Conservation (phyloP, 2,329 filamentous ascomycete species). For the Alternaria arborescens region DNA sequence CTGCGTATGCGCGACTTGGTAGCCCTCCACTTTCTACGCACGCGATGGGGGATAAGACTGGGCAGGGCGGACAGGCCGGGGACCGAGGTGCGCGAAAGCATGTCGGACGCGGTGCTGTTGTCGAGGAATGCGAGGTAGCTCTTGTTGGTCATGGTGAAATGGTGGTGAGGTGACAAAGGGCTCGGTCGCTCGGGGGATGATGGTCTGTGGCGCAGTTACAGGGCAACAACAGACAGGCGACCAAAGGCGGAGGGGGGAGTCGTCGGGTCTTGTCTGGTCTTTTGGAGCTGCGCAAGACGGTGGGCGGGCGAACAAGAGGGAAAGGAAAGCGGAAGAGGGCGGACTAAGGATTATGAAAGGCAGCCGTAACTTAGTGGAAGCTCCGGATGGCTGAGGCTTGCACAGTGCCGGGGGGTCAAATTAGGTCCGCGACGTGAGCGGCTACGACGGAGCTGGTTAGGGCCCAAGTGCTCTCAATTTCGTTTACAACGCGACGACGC, state of each 20-base stretch:
- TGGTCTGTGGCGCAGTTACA: conserved; percentile 16
- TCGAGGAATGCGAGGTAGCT: conserved; percentile 48
- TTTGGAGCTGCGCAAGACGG: conserved; percentile 15
- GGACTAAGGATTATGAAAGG: conserved; percentile 45
- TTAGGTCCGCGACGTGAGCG: conserved; percentile 28
- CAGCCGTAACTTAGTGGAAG: conserved; percentile 31
- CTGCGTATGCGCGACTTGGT: conserved; percentile 71
- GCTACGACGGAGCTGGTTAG: conserved; percentile 22
- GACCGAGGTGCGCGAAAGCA: conserved; percentile 55
- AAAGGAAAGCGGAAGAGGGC: conserved; percentile 26
- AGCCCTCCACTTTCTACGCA: conserved; percentile 70
- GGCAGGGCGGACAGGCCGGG: conserved; percentile 60
- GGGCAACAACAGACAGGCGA: conserved; percentile 35
- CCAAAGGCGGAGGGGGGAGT: conserved; percentile 24
- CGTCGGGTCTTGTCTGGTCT: not conserved
- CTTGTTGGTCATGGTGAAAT: conserved; percentile 42
- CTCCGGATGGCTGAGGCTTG: conserved; percentile 45
- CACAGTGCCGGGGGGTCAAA: conserved; percentile 34
- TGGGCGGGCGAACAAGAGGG: conserved; percentile 18
- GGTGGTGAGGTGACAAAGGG: not conserved
- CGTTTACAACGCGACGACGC: conserved; percentile 23
- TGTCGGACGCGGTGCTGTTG: conserved; percentile 38
- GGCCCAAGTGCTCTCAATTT: conserved; percentile 24
- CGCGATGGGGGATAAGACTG: conserved; percentile 68
- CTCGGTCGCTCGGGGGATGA: conserved; percentile 11